These are phyloP conservation scores for Saccharomyces cerevisiae DNA, from an alignment of 805 yeast genomes.

Conservation along the genomic window DNA sequence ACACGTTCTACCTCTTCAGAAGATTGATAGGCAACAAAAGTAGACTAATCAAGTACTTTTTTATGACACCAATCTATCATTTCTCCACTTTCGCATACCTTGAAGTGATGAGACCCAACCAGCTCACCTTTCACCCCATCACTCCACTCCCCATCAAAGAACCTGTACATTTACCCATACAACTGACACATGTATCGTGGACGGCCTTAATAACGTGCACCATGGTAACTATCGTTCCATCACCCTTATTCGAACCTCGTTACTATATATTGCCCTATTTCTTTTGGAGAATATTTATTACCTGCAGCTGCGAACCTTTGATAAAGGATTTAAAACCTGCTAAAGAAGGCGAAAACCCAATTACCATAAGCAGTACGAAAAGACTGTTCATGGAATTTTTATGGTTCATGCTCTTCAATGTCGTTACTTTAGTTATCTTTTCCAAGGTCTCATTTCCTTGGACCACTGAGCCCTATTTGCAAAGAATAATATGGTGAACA, in stretches of 20 bases:
- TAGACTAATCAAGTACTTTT: slow-evolving; percentile 38
- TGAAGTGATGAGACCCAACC: slow-evolving; percentile 31
- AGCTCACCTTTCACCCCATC: slow-evolving; percentile 31
- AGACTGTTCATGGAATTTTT: slow-evolving; percentile 46
- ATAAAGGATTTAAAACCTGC: slow-evolving; percentile 20
- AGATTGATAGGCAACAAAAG: slow-evolving; percentile 43
- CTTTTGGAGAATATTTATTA: slow-evolving; percentile 57
- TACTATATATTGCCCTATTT: slow-evolving; percentile 79
- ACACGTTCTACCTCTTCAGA: slow-evolving; percentile 77
- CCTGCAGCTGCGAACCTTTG: slow-evolving; percentile 32
- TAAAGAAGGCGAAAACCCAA: slow-evolving; percentile 8
- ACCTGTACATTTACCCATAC: slow-evolving; percentile 31
- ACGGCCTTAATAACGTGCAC: slow-evolving; percentile 46
- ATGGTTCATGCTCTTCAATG: slow-evolving; percentile 55
- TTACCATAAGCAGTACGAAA: slow-evolving; percentile 18
- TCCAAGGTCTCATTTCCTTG: slow-evolving; percentile 56
- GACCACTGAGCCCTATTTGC: slow-evolving; percentile 51
- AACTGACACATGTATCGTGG: slow-evolving; percentile 40
- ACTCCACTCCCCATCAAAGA: slow-evolving; percentile 33
- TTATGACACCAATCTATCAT: slow-evolving; percentile 65
- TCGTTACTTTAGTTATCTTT: slow-evolving; percentile 47
- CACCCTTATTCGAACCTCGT: slow-evolving; percentile 91
- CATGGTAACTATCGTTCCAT: slow-evolving; percentile 62
- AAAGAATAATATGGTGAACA: slow-evolving; percentile 80
- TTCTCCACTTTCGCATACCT: slow-evolving; percentile 37